phyloP scores from a whole-genome alignment of 2,329 filamentous ascomycete species.

The Colletotrichum coccodes region DNA sequence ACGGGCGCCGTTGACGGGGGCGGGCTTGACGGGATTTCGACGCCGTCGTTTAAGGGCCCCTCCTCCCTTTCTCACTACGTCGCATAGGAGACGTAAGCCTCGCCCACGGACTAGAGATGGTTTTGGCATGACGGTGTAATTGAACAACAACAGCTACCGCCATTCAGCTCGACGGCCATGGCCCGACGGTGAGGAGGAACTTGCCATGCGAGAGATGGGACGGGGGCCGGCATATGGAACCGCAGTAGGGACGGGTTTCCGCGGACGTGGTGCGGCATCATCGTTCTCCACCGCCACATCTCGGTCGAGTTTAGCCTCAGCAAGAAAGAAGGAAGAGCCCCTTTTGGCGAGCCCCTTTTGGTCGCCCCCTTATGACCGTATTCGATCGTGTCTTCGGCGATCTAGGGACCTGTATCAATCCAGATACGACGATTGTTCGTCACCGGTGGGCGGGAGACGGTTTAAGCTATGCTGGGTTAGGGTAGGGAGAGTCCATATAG shows the following conservation, averaged over 20 bases:
- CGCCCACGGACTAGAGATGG: not conserved
- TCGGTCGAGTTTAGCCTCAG: not conserved
- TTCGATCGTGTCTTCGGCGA: not conserved
- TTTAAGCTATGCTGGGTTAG: not conserved
- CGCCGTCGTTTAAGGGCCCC: not conserved
- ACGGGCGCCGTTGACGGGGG: not conserved
- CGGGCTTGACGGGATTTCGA: not conserved
- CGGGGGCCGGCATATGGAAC: not conserved
- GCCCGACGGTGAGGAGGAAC: not conserved
- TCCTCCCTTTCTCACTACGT: slow-evolving; percentile 1
- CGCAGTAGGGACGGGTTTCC: not conserved
- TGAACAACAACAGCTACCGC: not conserved
- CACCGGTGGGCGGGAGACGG: not conserved
- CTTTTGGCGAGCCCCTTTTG: too few relatives aligned
- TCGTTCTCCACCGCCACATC: not conserved
- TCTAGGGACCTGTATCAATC: not conserved
- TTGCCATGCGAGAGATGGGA: not conserved
- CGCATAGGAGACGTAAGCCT: not conserved
- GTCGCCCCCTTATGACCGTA: not conserved
- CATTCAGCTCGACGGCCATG: not conserved
- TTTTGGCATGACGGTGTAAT: not conserved
- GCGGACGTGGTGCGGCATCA: not conserved
- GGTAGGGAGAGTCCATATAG: not conserved
- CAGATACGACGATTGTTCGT: not conserved
- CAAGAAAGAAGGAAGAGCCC: not conserved